Percentiles rank a stretch among this genome's conserved stretches.
phyloP scores from a whole-genome alignment of 192 early-diverging fungal genomes.

The Thoreauomyces humboldtii region DNA sequence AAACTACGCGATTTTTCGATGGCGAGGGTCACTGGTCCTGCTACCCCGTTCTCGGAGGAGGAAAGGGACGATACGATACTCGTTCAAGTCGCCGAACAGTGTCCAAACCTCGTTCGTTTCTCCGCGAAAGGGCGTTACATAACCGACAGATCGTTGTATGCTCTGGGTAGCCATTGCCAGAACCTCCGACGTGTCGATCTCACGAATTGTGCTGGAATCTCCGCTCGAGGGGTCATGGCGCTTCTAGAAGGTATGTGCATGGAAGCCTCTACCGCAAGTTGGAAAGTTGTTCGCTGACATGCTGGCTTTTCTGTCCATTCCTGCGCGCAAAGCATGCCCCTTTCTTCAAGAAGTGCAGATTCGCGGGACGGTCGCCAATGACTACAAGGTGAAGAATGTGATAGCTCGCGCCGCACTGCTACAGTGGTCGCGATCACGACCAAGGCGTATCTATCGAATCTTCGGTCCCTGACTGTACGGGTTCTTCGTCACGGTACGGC shows the following conservation, averaged over 20 bases:
- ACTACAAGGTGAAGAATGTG: background rate
- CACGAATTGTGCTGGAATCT: slow-evolving; percentile 10
- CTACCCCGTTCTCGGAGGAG: background rate
- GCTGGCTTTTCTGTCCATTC: too few relatives aligned
- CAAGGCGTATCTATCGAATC: background rate
- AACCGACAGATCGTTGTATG: slow-evolving; percentile 4
- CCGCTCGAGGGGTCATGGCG: slow-evolving; percentile 1
- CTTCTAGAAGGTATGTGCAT: background rate
- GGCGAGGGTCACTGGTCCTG: background rate
- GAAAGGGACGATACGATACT: slow-evolving; percentile 8
- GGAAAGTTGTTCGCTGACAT: too few relatives aligned
- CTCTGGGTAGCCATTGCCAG: background rate
- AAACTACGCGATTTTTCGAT: background rate
- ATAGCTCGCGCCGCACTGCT: background rate
- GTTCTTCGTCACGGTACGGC: too few relatives aligned
- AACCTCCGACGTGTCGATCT: slow-evolving; percentile 7
- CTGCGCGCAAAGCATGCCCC: background rate
- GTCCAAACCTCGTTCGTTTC: background rate
- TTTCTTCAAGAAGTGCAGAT: slow-evolving; percentile 1
- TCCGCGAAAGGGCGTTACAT: background rate
- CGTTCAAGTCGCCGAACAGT: background rate
- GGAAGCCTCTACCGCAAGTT: too few relatives aligned
- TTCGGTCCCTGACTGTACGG: slow-evolving; percentile 9
- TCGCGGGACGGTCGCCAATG: slow-evolving; percentile 18
- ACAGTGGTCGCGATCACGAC: background rate